These are phyloP conservation scores for Stenogyne calaminthoides DNA, from an alignment of 305 asterid species.

Conservation along the genomic window DNA sequence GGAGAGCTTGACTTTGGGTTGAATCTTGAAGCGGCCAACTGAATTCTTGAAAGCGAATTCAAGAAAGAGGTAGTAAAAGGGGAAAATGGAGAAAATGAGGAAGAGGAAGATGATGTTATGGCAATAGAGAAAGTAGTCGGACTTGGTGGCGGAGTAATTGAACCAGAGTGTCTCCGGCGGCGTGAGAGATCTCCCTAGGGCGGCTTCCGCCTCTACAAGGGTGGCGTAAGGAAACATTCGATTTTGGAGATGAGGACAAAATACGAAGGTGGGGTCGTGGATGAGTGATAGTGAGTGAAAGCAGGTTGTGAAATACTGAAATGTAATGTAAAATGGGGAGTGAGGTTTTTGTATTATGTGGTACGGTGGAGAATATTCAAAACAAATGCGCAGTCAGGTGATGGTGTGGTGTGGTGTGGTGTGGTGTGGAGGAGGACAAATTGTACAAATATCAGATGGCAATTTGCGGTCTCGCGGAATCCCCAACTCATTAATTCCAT, in stretches of 20 bases:
- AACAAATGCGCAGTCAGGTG: slow-evolving; percentile 7
- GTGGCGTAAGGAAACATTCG: slow-evolving; percentile 87
- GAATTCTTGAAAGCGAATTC: slow-evolving; percentile 48
- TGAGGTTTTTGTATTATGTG: neutral
- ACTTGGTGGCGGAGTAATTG: slow-evolving; percentile 76
- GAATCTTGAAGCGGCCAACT: slow-evolving; percentile 63
- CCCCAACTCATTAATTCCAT: no score
- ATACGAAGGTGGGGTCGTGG: no score
- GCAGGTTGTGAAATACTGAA: neutral
- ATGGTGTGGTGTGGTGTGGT: no score
- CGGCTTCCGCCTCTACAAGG: slow-evolving; percentile 72
- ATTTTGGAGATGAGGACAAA: no score
- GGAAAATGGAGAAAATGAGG: slow-evolving; percentile 68
- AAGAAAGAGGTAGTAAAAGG: slow-evolving; percentile 71
- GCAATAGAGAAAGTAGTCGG: slow-evolving; percentile 85
- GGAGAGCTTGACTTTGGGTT: slow-evolving; percentile 75
- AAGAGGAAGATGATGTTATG: slow-evolving; percentile 85
- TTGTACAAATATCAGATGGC: no score
- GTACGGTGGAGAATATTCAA: slow-evolving; percentile 10
- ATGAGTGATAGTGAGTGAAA: neutral
- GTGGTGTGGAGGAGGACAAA: no score
- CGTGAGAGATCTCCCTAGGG: slow-evolving; percentile 73
- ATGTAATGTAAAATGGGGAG: neutral
- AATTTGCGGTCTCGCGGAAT: no score
- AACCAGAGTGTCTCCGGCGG: slow-evolving; percentile 78